These are phyloP conservation scores for Scheffersomyces parashehatae DNA, from an alignment of 1,139 yeast genomes.

Conservation along the genomic window DNA sequence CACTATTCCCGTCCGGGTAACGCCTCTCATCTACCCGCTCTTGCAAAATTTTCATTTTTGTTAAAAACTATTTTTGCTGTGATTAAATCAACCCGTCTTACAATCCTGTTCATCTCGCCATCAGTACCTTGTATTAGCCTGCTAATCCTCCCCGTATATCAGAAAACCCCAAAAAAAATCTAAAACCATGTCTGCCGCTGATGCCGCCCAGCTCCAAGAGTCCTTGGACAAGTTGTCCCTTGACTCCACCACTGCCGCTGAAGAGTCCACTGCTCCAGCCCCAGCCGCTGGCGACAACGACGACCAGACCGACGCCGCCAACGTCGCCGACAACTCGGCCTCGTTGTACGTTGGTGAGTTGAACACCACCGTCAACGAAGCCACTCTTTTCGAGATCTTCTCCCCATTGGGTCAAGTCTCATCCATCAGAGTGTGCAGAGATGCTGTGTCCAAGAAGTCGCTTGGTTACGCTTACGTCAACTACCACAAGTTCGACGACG, in stretches of 20 bases:
- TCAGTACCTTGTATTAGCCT: constrained; percentile 2
- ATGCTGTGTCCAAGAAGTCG: constrained; percentile 94
- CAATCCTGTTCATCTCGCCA: constrained; percentile 1
- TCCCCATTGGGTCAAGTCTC: constrained; percentile 95
- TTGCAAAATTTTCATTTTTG: too few species aligned
- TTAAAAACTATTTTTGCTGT: too few species aligned
- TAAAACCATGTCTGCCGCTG: constrained; percentile 46
- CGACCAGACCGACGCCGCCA: constrained; percentile 33
- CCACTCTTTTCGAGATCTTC: constrained; percentile 90
- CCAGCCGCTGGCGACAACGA: constrained; percentile 23
- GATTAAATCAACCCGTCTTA: not conserved
- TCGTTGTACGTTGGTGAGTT: constrained; percentile 98
- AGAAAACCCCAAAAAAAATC: constrained; percentile 16
- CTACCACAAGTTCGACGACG: constrained; percentile 88
- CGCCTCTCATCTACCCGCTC: constrained; percentile 1
- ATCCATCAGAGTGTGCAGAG: constrained; percentile 98
- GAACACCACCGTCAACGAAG: constrained; percentile 91
- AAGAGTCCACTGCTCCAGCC: constrained; percentile 21
- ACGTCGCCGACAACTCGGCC: constrained; percentile 61
- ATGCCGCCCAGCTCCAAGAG: constrained; percentile 53
- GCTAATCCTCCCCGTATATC: constrained; percentile 1
- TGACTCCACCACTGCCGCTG: constrained; percentile 33
- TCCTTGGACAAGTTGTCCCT: constrained; percentile 56
- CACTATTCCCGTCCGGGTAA: not conserved
- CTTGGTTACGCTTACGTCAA: constrained; percentile 98